Base-by-base conservation (phyloP, 768 basidiomycete species). In the Suillus fuscotomentosus region DNA sequence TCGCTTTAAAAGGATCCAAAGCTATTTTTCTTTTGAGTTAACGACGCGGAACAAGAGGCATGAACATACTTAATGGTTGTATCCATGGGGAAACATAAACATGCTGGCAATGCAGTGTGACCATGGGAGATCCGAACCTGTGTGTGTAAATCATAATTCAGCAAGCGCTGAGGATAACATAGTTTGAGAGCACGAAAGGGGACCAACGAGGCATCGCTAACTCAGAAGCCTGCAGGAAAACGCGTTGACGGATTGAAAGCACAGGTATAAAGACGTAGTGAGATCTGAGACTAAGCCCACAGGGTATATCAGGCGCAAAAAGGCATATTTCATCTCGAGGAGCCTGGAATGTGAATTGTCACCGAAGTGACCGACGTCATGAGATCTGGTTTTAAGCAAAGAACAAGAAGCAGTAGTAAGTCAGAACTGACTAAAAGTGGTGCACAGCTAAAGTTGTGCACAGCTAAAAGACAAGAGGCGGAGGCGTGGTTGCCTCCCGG, bases 41-140 rank as follows among this genome's bases (percentile, higher is more conserved):
- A 24, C 57, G 57, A 17, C 1, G 27, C 11, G 24, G 57, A 59
- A 27, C 41, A 42, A 42, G 57, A 27, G 34, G 41, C 17, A 59
- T 42, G 15, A 34, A 20, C 38, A 11, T 47, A 48, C 60, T 27
- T 45, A 61, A 48, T 54, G 41, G 20, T 42, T 63, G 71, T 65
- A 63, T 68, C 70, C 64, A 72, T 72, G 72, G 65, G 66, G 61
- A 71, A 27, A 15, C 20, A 54, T 50, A 51, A 41, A 60, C 59
- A 67, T 47, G 54, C 47, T 48, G 8, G 9, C 15, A 17, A 53
- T 31, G 60, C 62, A 34, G 38, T 57, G 55, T 48, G 70, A 65
- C 66, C 67, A 22, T 62, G 50, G 62, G 62, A 31, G 64, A 55
- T 54, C 53, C 31, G 51, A 47, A n/a, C 51, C 47, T 57, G 65